A percentile compares a stretch with the other conserved stretches of the same genome.
Conservation (phyloP, 306 rosid species). For the Clitoria ternatea region DNA sequence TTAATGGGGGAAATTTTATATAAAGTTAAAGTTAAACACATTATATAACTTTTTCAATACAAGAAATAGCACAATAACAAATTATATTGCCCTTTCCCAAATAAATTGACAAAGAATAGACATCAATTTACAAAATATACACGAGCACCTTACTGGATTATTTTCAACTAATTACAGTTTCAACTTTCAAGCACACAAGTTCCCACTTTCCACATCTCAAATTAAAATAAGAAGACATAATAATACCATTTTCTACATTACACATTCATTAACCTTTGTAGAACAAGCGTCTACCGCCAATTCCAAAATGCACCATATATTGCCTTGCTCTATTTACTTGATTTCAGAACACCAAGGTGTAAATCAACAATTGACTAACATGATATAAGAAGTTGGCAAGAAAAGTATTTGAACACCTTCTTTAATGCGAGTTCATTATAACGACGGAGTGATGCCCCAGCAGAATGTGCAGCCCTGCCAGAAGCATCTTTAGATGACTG, state of each 20-base stretch:
- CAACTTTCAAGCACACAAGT: neutral
- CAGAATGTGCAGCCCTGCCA: conserved; percentile 77
- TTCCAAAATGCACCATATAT: neutral
- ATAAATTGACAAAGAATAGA: neutral
- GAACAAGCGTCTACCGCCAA: neutral
- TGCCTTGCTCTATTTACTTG: neutral
- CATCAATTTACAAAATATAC: neutral
- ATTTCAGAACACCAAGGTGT: conserved; percentile 3
- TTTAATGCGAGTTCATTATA: conserved; percentile 80
- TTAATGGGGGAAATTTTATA: neutral
- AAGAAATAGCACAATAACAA: neutral
- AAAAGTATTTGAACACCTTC: conserved; percentile 47
- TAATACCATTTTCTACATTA: neutral
- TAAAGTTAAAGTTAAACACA: neutral
- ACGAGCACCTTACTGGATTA: neutral
- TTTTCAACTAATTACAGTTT: neutral
- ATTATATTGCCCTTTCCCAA: neutral
- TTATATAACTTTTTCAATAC: neutral
- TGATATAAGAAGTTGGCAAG: conserved; percentile 3
- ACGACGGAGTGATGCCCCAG: conserved; percentile 93
- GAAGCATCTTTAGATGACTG: conserved; percentile 93
- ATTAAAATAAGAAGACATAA: neutral
- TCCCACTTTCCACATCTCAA: conserved; percentile 1
- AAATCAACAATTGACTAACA: neutral
- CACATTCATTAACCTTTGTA: neutral